Evolutionary conservation across 2,329 filamentous ascomycete genomes (phyloP).

Genomic region (Colletotrichum salicis): DNA sequence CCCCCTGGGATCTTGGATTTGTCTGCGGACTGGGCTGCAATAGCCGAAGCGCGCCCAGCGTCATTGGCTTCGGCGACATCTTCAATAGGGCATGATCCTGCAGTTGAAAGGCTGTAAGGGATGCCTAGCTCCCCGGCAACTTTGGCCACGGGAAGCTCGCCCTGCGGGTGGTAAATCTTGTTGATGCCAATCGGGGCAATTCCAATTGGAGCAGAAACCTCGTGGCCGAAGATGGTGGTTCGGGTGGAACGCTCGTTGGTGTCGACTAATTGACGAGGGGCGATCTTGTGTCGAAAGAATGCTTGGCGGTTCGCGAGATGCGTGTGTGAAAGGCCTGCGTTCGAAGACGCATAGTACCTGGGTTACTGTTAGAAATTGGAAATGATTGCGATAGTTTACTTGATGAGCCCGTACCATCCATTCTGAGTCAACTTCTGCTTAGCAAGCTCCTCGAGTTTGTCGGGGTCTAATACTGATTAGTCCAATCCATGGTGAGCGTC

Average conservation of each 20-base stretch:
- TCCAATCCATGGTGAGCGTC: neutral
- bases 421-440: constrained; percentile 65
- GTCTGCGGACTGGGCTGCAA: constrained; percentile 3
- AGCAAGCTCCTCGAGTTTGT: constrained; percentile 67
- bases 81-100: constrained; percentile 66
- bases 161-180: constrained; percentile 69
- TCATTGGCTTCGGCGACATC: constrained; percentile 67
- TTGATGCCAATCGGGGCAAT: constrained; percentile 75
- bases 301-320: constrained; percentile 70
- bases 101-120: constrained; percentile 69
- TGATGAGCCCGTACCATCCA: constrained; percentile 55
- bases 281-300: constrained; percentile 72
- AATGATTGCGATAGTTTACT: neutral
- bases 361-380: neutral
- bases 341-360: constrained; percentile 65
- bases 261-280: constrained; percentile 70
- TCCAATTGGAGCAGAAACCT: constrained; percentile 68
- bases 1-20: constrained; percentile 36
- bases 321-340: constrained; percentile 63
- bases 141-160: constrained; percentile 68
- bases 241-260: constrained; percentile 65
- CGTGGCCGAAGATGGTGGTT: constrained; percentile 69
- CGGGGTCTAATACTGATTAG: constrained; percentile 56
- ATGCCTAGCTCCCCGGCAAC: constrained; percentile 69
- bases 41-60: neutral